Evolutionary conservation across 352 stramenopile species (phyloP), one percentile per base, ranked within the genome.

Genomic region (Phytophthora agathidicida): DNA sequence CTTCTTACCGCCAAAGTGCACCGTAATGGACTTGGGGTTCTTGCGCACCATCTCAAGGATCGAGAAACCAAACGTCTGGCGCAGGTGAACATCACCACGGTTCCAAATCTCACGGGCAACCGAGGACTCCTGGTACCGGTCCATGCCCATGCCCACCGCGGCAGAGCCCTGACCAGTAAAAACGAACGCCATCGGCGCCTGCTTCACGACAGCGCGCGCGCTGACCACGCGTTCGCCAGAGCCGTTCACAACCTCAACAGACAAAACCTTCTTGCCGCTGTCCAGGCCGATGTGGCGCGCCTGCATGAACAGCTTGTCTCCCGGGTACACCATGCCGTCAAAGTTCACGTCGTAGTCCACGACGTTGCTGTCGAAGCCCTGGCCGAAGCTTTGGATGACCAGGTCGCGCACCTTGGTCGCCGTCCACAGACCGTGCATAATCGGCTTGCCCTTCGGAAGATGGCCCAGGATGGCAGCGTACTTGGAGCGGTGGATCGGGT

Each of bases 391-490:
- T 33, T 79, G 56, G 9, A 85, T 74, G 10, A 89, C 62, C 41
- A 93, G 49, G n/a, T 78, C 68, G 14, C 85, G 86, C 9, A 91
- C 83, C 58, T 94, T 95, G n/a, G 76, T 89, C 3, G 83, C 85
- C 19, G 80, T 93, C 88, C 88, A 96, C 78, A 96, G 73, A 22
- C 88, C 88, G 51, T 96, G 86, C 81, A 95, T 94, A 63, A 96
- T 94, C 7, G 88, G 81, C 58, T 82, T 78, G 16, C 78, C 80
- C 11, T 79, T 63, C 13, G 88, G 86, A 41, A 96, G 71, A 33
- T 84, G 75, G 6, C 83, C 86, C 7, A 96, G 60, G n/a, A 87
- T 70, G 0, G 86, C 88, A 13, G 85, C 71, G 43, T 92, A 89
- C 41, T 68, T 72, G 9, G 85, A 94, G 4, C 88, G 82, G 51